Base-by-base conservation (phyloP, 352 stramenopile species). In the Pythium apleroticum region DNA sequence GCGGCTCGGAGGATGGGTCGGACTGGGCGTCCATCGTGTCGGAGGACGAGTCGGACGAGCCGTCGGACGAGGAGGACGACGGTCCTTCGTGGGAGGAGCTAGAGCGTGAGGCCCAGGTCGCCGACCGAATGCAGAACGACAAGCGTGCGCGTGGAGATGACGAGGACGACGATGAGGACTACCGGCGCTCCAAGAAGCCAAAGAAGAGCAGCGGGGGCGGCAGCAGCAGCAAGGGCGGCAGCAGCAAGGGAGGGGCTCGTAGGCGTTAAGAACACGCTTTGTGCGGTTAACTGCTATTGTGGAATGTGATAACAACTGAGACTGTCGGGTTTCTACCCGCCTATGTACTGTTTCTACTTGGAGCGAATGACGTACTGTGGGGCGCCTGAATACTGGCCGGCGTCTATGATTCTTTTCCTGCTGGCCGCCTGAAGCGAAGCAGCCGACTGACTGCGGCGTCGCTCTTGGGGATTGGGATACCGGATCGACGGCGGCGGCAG, bases 31-130 rank as follows among this genome's bases (percentile, higher is more conserved):
- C 68, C 14, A 64, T 81, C 31, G 73, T 83, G 41, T 68, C 75
- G 22, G 61, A 68, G 46, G 61, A 67, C 31, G 60, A 68, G 43
- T 57, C 41, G 46, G 61, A 68, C 19, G 61, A 79, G 22, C 61
- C 69, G 31, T 73, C 66, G 27, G 80, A 84, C 15, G 82, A 85
- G 15, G 80, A 85, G n/a, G 81, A 86, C 33, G 74, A 81, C 20
- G 76, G 71, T 14, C 73, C 74, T 15, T 76, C 72, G 9, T 86
- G 78, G 78, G 78, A 86, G 25, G 77, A 84, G 7, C 57, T 85
- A 22, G 78, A 84, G 52, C 75, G 72, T 17, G 75, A 84, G 53
- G 76, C 76, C 11, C 64, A 72, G 45, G 75, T 53, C 3, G 68
- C 68, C 3, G 74, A 81, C 46, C 67, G 72, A 22, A 70, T 81